Conservation (phyloP, 176 grass and related monocot genomes). For the Hyparrhenia diplandra region DNA sequence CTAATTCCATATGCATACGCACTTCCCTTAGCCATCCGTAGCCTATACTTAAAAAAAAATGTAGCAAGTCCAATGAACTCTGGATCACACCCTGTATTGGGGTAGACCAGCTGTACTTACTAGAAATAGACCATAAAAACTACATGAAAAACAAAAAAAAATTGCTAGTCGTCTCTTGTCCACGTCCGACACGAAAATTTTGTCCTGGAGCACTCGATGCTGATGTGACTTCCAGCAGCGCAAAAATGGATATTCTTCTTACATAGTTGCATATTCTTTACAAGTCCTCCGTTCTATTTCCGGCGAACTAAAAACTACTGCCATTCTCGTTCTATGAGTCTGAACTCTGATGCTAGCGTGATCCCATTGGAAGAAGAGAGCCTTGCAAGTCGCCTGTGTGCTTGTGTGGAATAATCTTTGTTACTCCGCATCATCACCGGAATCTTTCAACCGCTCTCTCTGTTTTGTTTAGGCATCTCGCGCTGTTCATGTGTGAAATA, state of each 20-base stretch:
- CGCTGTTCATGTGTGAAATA: neutral
- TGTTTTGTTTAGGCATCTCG: neutral
- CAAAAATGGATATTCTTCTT: slow-evolving; percentile 15
- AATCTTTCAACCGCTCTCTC: neutral
- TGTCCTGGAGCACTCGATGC: neutral
- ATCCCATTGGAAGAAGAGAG: neutral
- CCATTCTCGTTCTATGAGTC: neutral
- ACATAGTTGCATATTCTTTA: neutral
- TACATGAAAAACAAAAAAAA: neutral
- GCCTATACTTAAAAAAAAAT: neutral
- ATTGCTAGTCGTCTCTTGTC: neutral
- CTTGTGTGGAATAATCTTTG: neutral
- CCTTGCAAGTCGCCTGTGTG: neutral
- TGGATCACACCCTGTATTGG: neutral
- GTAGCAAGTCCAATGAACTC: neutral
- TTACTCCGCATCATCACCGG: neutral
- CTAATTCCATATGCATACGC: neutral
- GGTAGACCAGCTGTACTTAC: neutral
- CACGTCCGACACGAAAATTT: neutral
- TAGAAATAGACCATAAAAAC: neutral
- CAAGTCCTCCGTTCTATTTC: neutral
- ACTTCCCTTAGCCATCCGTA: neutral
- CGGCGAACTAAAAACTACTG: neutral
- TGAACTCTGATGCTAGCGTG: neutral
- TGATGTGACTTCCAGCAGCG: neutral